Conservation (phyloP, 106 monocot species). For the Dendrobium huoshanense region DNA sequence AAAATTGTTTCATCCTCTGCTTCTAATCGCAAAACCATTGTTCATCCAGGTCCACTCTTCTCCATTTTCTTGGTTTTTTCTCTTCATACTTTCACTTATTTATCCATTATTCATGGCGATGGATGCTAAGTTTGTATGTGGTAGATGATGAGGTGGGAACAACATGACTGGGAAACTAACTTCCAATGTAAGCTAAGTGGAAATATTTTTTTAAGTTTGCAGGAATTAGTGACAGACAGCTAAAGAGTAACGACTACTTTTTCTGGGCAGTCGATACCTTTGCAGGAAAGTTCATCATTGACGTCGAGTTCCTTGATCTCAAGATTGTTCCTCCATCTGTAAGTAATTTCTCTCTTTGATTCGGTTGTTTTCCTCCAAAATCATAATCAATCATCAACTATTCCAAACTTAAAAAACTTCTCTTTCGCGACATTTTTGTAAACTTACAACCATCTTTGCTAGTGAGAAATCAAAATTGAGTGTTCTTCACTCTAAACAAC, state of each 20-base stretch:
- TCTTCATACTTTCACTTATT: background rate
- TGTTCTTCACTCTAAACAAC: too few species aligned
- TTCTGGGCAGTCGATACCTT: conserved; percentile 68
- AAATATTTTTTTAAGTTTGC: conserved; percentile 2
- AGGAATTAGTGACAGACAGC: conserved; percentile 78
- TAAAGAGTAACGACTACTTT: conserved; percentile 72
- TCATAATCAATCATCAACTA: background rate
- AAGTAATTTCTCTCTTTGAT: conserved; percentile 15
- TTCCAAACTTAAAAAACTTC: background rate
- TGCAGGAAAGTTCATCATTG: conserved; percentile 59
- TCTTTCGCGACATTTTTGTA: background rate
- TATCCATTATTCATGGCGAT: background rate
- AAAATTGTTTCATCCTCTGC: conserved; percentile 53
- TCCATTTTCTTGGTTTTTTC: background rate
- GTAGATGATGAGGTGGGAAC: background rate
- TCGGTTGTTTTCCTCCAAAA: background rate
- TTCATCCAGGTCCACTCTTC: conserved; percentile 68
- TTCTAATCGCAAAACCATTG: conserved; percentile 38
- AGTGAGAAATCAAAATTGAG: too few species aligned
- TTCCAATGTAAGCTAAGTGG: background rate
- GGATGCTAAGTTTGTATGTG: background rate
- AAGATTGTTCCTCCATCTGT: conserved; percentile 50
- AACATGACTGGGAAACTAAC: background rate
- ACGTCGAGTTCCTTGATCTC: conserved; percentile 78
- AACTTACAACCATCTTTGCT: background rate